Percentiles rank a stretch among this genome's conserved stretches.
These are phyloP conservation scores for Comarum palustre DNA, from an alignment of 306 rosid species.

Conservation along the genomic window DNA sequence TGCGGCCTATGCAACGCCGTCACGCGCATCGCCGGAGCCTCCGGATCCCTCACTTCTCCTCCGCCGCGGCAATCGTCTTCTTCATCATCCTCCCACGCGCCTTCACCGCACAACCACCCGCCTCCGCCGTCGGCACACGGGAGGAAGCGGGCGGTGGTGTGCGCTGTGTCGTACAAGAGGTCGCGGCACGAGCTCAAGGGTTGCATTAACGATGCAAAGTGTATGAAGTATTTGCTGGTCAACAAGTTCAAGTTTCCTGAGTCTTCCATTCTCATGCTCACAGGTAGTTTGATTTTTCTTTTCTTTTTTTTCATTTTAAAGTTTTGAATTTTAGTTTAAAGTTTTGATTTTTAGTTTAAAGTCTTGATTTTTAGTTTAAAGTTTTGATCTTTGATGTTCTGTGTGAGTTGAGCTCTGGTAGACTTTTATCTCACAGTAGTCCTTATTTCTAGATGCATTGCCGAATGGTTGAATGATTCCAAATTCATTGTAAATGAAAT, in stretches of 20 bases:
- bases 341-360: too few species aligned
- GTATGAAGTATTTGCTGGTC: slow-evolving; percentile 50
- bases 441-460: not conserved
- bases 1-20: slow-evolving; percentile 40
- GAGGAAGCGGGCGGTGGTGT: slow-evolving; percentile 44
- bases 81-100: slow-evolving; percentile 16
- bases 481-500: not conserved
- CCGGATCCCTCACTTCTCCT: not conserved
- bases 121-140: slow-evolving; percentile 27
- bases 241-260: slow-evolving; percentile 42
- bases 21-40: slow-evolving; percentile 29
- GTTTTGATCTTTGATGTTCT: not conserved
- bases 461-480: not conserved
- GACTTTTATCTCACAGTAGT: not conserved
- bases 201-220: slow-evolving; percentile 47
- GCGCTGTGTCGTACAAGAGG: slow-evolving; percentile 45
- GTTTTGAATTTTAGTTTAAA: not conserved
- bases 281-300: slow-evolving; percentile 22
- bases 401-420: not conserved
- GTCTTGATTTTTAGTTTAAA: too few species aligned
- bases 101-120: slow-evolving; percentile 12
- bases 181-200: slow-evolving; percentile 41
- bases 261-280: slow-evolving; percentile 44
- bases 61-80: not conserved
- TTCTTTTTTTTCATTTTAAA: not conserved